Conservation (phyloP, 441 rosid genomes). For the Aquilaria agallochum region DNA sequence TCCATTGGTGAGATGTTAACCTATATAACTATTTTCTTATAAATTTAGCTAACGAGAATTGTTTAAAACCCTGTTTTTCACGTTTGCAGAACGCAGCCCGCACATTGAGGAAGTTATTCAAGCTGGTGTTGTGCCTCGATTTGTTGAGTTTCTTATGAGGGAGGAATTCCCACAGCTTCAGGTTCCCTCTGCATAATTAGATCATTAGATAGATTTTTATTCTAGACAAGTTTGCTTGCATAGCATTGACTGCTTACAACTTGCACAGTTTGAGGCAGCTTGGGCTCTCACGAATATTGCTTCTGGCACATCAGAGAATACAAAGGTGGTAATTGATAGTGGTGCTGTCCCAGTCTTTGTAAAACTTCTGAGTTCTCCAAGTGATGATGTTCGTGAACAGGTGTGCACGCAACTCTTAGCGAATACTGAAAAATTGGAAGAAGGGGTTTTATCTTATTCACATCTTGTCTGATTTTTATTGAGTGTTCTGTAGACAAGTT, state of each 20-base stretch:
- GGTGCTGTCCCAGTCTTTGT: conserved; percentile 83
- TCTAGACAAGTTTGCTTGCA: too few species aligned
- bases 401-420: conserved; percentile 22
- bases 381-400: conserved; percentile 93
- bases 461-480: too few species aligned
- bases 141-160: conserved; percentile 81
- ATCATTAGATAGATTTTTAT: neutral
- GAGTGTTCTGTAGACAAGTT: too few species aligned
- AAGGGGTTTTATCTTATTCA: too few species aligned
- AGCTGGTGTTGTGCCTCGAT: conserved; percentile 81
- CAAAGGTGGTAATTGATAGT: conserved; percentile 77
- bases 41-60: neutral
- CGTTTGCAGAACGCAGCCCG: conserved; percentile 66
- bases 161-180: conserved; percentile 80
- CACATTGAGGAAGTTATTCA: conserved; percentile 84
- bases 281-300: conserved; percentile 89
- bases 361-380: conserved; percentile 75
- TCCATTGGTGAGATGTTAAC: conserved; percentile 51
- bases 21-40: neutral
- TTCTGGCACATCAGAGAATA: conserved; percentile 84
- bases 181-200: conserved; percentile 25
- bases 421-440: too few species aligned
- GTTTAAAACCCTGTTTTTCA: neutral
- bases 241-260: neutral
- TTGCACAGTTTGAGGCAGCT: conserved; percentile 74